phyloP scores from a whole-genome alignment of 2,329 filamentous ascomycete genomes.

The Sporothrix globosa region DNA sequence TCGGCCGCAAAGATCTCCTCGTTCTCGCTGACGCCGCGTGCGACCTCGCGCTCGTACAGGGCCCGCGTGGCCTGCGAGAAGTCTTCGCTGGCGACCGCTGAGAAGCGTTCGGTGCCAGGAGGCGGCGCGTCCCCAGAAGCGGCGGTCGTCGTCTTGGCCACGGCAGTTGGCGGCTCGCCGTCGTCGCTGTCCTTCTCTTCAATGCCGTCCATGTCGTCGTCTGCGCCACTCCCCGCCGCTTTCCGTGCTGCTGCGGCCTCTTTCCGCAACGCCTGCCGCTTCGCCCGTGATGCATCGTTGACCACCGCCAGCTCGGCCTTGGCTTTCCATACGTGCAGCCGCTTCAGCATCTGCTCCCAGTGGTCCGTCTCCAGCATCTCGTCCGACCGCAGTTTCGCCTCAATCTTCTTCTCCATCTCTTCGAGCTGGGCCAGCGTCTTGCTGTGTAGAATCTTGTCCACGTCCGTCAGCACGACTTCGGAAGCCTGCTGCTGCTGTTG shows the following conservation, averaged over 20 bases:
- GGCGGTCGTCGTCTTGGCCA: not conserved
- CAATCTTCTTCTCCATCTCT: constrained; percentile 82
- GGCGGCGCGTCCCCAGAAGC: constrained; percentile 45
- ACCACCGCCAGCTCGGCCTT: constrained; percentile 80
- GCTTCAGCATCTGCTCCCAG: constrained; percentile 90
- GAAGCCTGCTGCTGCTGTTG: constrained; percentile 78
- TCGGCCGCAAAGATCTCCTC: constrained; percentile 95
- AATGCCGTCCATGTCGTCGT: not conserved
- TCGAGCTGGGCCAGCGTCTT: constrained; percentile 89
- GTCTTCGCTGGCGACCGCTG: constrained; percentile 70
- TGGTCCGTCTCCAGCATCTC: constrained; percentile 96
- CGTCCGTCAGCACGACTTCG: constrained; percentile 70
- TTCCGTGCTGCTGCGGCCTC: constrained; percentile 41
- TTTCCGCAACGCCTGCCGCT: constrained; percentile 69
- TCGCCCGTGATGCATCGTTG: constrained; percentile 73
- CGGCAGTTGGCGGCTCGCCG: not conserved
- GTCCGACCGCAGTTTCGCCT: constrained; percentile 80
- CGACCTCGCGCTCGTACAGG: constrained; percentile 89
- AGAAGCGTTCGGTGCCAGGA: constrained; percentile 68
- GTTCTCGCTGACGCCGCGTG: constrained; percentile 86
- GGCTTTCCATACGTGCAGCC: constrained; percentile 86
- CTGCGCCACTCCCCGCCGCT: not conserved
- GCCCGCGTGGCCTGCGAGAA: constrained; percentile 86
- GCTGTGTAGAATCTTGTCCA: constrained; percentile 81
- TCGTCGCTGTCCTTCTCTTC: not conserved